phyloP scores from a whole-genome alignment of 192 early-diverging fungal species.

The Gorgonomyces haynaldii region DNA sequence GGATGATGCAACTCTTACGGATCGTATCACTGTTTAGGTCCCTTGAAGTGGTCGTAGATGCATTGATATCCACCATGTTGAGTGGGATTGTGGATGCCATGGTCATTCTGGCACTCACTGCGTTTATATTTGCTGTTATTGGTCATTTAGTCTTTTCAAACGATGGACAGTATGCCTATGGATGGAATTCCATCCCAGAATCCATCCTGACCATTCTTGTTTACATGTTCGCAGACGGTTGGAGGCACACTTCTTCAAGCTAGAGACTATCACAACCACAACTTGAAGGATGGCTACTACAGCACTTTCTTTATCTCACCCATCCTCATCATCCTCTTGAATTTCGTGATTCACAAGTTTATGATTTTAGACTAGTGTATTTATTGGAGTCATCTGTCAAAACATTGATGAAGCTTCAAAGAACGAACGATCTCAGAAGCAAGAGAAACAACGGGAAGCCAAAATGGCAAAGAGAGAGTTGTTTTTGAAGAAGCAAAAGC shows the following conservation, averaged over 20 bases:
- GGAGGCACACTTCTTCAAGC: too few relatives aligned
- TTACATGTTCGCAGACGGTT: conserved; percentile 25
- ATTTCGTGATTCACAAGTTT: conserved; percentile 31
- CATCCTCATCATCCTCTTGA: too few relatives aligned
- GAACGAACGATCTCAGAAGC: conserved; percentile 17
- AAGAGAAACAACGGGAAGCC: conserved; percentile 8
- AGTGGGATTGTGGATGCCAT: conserved; percentile 27
- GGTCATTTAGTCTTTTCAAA: conserved; percentile 30
- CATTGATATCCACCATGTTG: conserved; percentile 20
- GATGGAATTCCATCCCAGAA: conserved; percentile 13
- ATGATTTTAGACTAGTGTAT: conserved; percentile 35
- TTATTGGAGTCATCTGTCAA: conserved; percentile 34
- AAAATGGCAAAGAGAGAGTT: conserved; percentile 23
- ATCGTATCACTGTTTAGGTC: conserved; percentile 13
- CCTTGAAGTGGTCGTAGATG: conserved; percentile 30
- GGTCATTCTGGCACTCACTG: conserved; percentile 22
- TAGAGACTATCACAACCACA: conserved; percentile 22
- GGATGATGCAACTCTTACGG: conserved; percentile 14
- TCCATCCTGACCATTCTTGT: conserved; percentile 16
- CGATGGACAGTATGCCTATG: background rate
- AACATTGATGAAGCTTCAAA: conserved; percentile 31
- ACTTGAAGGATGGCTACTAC: conserved; percentile 12
- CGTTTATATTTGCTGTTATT: conserved; percentile 30
- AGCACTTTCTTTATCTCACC: conserved; percentile 21
- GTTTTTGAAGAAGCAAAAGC: conserved; percentile 26